Base-by-base conservation (phyloP, 306 rosid genomes). In the Prinsepia uniflora region DNA sequence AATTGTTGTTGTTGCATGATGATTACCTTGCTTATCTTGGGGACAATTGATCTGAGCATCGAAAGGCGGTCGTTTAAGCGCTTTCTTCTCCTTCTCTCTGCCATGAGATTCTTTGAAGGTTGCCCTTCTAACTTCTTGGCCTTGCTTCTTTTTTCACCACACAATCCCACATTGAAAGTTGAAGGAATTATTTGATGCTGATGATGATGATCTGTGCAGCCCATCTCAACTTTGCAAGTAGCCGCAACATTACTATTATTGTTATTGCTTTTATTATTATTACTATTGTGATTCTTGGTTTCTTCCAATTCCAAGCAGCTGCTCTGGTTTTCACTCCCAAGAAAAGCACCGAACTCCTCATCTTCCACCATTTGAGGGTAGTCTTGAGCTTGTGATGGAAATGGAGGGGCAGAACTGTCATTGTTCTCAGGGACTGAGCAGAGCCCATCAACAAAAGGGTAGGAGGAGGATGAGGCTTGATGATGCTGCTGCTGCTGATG, bases 31-130 rank as follows among this genome's bases (percentile, higher is more conserved):
- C 97, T 92, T 59, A 89, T 92, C 81, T 92, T 92, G 40, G 97
- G 97, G 53, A 92, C 96, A 44, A 92, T 89, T 53, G 97, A 92
- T 86, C 97, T 85, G 47, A 92, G 85, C 97, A 92, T 92, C 55
- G 93, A 92, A 57, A 92, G 93, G 8, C 97, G 74, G 47, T 92
- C 97, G 80, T 92, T 92, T 62, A 92, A 75, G 40, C 96, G 81
- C 80, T 89, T 89, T 75, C 97, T 84, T 57, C 97, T 75, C 48
- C 97, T 87, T 62, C 97, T 85, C 71, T 92, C 97, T 41, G 97
- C 97, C 97, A 92, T 92, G 43, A 92, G 89, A 83, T 92, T 92
- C 88, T 92, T 92, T 5, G 97, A 89, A 12, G 96, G 96, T 68
- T 89, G 96, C 62, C 97, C 97, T 76, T 89, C 88, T 6, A 87